phyloP scores from a whole-genome alignment of 2,329 filamentous ascomycete species.

The Colletotrichum tanaceti region DNA sequence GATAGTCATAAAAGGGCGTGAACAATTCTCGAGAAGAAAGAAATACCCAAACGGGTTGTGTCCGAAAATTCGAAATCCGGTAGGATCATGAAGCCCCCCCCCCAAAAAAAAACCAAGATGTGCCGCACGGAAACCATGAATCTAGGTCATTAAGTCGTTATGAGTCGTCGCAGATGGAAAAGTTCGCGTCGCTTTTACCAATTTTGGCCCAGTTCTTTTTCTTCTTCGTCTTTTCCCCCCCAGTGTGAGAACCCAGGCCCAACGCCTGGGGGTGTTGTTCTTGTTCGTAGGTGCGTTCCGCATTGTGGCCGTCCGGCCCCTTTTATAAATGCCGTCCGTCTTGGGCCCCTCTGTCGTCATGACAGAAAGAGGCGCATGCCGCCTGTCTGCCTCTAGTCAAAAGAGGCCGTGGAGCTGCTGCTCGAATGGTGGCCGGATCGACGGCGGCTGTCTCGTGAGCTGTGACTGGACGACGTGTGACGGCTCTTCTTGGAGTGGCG shows the following conservation, averaged over 20 bases:
- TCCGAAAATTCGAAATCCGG: slow-evolving; percentile 30
- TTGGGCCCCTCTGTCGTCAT: slow-evolving; percentile 36
- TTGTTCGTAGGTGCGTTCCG: slow-evolving; percentile 43
- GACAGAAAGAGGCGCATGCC: slow-evolving; percentile 25
- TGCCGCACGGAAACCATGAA: slow-evolving; percentile 40
- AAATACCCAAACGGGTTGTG: slow-evolving; percentile 31
- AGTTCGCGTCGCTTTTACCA: slow-evolving; percentile 43
- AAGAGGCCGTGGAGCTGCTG: slow-evolving; percentile 71
- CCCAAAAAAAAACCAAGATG: slow-evolving; percentile 38
- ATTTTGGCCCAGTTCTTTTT: slow-evolving; percentile 2
- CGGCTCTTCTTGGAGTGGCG: slow-evolving; percentile 63
- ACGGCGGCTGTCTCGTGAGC: slow-evolving; percentile 57
- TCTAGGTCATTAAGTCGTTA: slow-evolving; percentile 43
- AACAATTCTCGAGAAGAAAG: neutral
- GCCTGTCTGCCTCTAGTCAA: slow-evolving; percentile 55
- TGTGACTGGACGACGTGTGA: slow-evolving; percentile 55
- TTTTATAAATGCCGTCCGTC: slow-evolving; percentile 44
- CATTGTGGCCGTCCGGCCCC: slow-evolving; percentile 55
- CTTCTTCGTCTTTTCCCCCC: too few species aligned
- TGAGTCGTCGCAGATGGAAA: slow-evolving; percentile 42
- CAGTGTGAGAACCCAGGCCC: neutral
- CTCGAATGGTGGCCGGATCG: slow-evolving; percentile 70
- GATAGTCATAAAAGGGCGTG: slow-evolving; percentile 15
- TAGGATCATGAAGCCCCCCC: slow-evolving; percentile 17
- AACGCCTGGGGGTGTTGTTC: neutral